A percentile compares a stretch with the other conserved stretches of the same genome.
Conservation (phyloP, 805 yeast genomes). For the Yarrowia hollandica region DNA sequence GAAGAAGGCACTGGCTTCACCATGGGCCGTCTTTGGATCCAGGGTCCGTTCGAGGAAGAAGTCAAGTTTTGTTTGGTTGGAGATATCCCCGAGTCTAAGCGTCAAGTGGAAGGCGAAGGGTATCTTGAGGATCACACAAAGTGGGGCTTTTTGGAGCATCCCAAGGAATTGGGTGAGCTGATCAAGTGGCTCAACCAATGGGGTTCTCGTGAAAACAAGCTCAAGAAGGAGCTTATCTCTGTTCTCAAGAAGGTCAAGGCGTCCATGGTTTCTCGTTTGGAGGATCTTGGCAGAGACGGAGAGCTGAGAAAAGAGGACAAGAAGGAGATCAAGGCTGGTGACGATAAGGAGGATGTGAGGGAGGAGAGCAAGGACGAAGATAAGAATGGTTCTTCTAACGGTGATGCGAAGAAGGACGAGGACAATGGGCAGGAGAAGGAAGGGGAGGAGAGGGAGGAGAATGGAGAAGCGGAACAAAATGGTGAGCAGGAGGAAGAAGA, state of each 20-base stretch:
- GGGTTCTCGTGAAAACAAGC: conserved; percentile 69
- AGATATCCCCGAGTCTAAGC: conserved; percentile 53
- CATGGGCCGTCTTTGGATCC: conserved; percentile 87
- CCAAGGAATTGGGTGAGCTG: conserved; percentile 57
- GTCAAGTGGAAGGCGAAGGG: conserved; percentile 65
- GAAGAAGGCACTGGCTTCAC: conserved; percentile 46
- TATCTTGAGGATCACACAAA: conserved; percentile 51
- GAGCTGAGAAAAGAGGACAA: conserved; percentile 42
- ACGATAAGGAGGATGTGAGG: conserved; percentile 25
- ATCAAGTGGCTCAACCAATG: conserved; percentile 69
- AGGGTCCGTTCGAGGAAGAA: conserved; percentile 72
- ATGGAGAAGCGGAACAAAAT: conserved; percentile 33
- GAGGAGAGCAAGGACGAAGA: not conserved
- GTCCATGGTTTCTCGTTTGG: conserved; percentile 58
- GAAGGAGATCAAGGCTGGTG: conserved; percentile 18
- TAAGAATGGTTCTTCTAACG: conserved; percentile 24
- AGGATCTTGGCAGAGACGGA: conserved; percentile 33
- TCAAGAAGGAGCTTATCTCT: conserved; percentile 59
- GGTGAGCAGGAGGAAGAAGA: conserved; percentile 11
- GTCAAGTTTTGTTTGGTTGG: conserved; percentile 38
- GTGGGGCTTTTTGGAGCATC: conserved; percentile 72
- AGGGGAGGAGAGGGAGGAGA: conserved; percentile 54
- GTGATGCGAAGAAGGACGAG: conserved; percentile 7
- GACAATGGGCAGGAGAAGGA: conserved; percentile 1
- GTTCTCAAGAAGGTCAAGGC: conserved; percentile 54